phyloP scores from a whole-genome alignment of 148 eudicot species.

The Linanthus parryae region DNA sequence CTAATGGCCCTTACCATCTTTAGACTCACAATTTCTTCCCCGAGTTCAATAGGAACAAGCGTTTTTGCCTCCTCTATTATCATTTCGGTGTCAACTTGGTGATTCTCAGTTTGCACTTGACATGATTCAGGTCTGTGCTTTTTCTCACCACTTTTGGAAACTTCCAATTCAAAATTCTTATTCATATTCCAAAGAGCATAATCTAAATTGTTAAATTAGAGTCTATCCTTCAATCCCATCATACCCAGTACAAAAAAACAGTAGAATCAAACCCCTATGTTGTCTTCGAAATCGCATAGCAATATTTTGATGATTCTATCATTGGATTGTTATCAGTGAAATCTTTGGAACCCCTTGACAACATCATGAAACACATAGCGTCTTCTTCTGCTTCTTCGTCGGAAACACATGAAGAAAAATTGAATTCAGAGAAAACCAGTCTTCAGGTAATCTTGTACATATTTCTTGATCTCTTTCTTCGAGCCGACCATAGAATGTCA shows the following conservation, averaged over 20 bases:
- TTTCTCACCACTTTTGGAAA: not conserved
- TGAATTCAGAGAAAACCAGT: slow-evolving; percentile 13
- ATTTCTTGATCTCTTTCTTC: slow-evolving; percentile 39
- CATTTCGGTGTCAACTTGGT: not conserved
- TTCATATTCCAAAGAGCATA: too few relatives aligned
- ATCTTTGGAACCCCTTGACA: slow-evolving; percentile 45
- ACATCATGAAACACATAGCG: slow-evolving; percentile 66
- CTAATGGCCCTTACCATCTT: slow-evolving; percentile 27
- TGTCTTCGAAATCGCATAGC: slow-evolving; percentile 15
- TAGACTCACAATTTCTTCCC: too few relatives aligned
- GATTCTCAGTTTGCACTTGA: slow-evolving; percentile 4
- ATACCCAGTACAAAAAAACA: slow-evolving; percentile 2
- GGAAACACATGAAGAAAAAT: slow-evolving; percentile 40
- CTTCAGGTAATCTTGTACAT: slow-evolving; percentile 38
- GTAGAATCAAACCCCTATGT: slow-evolving; percentile 7
- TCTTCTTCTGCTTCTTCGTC: slow-evolving; percentile 63
- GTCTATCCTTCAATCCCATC: not conserved
- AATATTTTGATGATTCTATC: slow-evolving; percentile 7
- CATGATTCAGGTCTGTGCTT: not conserved
- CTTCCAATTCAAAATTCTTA: too few relatives aligned
- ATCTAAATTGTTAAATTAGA: slow-evolving; percentile 1
- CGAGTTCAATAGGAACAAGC: too few relatives aligned
- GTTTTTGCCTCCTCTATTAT: too few relatives aligned
- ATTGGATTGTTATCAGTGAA: slow-evolving; percentile 27
- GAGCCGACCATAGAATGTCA: slow-evolving; percentile 9